Percentiles rank a stretch among this genome's conserved stretches.
Evolutionary conservation across 768 basidiomycete genomes (phyloP).

Genomic region (Suillus lakei): DNA sequence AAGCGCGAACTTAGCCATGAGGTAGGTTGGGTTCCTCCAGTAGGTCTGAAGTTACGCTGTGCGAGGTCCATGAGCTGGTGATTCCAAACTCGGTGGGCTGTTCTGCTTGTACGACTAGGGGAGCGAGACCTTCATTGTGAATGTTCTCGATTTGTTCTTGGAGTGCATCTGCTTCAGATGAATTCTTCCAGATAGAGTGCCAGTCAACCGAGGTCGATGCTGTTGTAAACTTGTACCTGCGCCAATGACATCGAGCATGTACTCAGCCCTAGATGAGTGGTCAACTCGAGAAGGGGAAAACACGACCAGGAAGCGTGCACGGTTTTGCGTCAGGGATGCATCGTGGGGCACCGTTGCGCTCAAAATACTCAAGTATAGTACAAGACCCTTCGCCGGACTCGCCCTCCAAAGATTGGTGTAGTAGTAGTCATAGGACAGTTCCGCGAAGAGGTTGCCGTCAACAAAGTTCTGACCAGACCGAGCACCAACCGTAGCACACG

Average conservation of each 20-base stretch:
- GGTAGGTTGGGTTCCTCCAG: conserved; percentile 64
- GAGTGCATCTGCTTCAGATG: conserved; percentile 55
- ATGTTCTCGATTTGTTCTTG: conserved; percentile 50
- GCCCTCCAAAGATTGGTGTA: conserved; percentile 55
- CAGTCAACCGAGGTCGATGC: conserved; percentile 82
- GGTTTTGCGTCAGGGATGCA: conserved; percentile 84
- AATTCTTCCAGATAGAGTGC: conserved; percentile 84
- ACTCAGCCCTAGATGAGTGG: conserved; percentile 47
- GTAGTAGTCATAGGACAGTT: conserved; percentile 46
- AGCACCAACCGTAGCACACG: conserved; percentile 74
- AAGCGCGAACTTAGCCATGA: conserved; percentile 61
- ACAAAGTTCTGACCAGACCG: conserved; percentile 62
- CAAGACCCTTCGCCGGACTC: conserved; percentile 63
- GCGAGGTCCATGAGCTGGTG: conserved; percentile 51
- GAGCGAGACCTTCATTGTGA: conserved; percentile 51
- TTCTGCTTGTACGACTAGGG: conserved; percentile 42
- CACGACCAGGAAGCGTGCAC: conserved; percentile 34
- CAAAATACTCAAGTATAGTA: conserved; percentile 77
- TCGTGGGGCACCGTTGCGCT: conserved; percentile 62
- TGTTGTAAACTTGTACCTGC: conserved; percentile 78
- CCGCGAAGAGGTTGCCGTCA: conserved; percentile 60
- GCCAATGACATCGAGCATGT: conserved; percentile 86
- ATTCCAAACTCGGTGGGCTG: conserved; percentile 50
- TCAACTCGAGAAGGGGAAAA: neutral
- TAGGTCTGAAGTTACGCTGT: conserved; percentile 49